Base-by-base conservation (phyloP, 257 asterid genomes). In the Capsicum chinense region DNA sequence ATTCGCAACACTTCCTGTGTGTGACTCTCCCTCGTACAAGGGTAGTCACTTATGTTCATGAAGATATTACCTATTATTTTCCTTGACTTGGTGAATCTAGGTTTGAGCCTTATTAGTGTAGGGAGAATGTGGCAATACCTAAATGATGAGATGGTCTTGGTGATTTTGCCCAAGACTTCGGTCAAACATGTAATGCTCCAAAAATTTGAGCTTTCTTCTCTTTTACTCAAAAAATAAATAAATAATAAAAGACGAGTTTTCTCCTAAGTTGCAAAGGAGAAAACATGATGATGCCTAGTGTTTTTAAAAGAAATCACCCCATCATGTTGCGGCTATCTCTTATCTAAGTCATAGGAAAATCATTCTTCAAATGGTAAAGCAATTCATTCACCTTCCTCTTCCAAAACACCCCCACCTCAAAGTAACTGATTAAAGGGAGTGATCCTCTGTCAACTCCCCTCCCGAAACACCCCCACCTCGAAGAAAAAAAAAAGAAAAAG, bases 131-230 rank as follows among this genome's bases (percentile, higher is more conserved):
- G 78, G 26, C 54, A 15, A 39, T 68, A 68, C 54, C 78, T 39
- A 68, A 2, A 39, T 68, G 78, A 68, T 7, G 7, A 52, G 78
- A 37, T 68, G 54, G 14, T 68, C 78, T 15, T 68, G 78, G 8
- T 39, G 78, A 68, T 68, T 39, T 68, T 68, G 14, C 78, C 26
- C 12, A 67, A 35, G 21, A 35, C 12, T 13, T 35, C 3, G 1
- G 50, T 67, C 48, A 35, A 67, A 35, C 14, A 67, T 67, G 74
- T 67, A 67, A 39, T 68, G 54, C 26, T 68, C 26, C 78, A 68
- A 15, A 15, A 68, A 15, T 9, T 8, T 68, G 54, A 68, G 14
- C 26, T 15, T 39, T 39, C 21, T 67, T 12, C 76, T 67, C 70
- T 64, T 26, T 26, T 9, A 11, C 11, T 4, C 12, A 26, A 26